Evolutionary conservation across 345 rosid genomes (phyloP), one percentile per base, ranked within the genome.

Genomic region (Trapa incisa): DNA sequence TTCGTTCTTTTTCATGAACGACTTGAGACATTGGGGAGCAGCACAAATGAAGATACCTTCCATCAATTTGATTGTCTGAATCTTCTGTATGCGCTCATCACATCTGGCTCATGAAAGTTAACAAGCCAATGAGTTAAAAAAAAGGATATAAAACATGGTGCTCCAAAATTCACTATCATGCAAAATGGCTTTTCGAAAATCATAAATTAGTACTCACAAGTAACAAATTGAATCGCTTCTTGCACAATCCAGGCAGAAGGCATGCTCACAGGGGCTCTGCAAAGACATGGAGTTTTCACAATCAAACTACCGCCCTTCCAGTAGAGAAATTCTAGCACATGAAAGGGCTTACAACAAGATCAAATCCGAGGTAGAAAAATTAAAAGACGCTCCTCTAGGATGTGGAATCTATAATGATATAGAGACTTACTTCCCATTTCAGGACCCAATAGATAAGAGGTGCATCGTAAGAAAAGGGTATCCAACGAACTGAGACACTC

Each of bases 1-100:
- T 33, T 94, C 96, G 3, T 66, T 48, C 73, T 82, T 89, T 80
- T 91, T 91, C 66, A 94, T 57, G 79, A 94, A 94, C 35, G 99
- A 94, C 73, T 83, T 89, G 35, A 94, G 91, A 76, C 99, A 94
- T 73, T 94, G 96, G 72, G 99, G 96, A 64, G 99, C 99, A 62
- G 99, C 99, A 84, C 99, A 91, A 57, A 94, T 84, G 82, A 85
- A 91, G 75, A 94, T 85, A 62, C 99, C 96, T 72, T 91, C 97
- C 99, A 94, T 89, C 80, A 94, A 80, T 80, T 91, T 94, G 75
- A 94, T 94, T 16, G 97, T 87, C 74, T 94, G 97, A 64, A 94
- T 94, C 84, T 91, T 91, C 76, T 87, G 96, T 56, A 94, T 89
- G 17, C 97, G 93, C 42, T 94, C 99, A 78, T 94, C 99, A 74